Evolutionary conservation across 2,329 filamentous ascomycete genomes (phyloP).

Genomic region (Furcasterigmium sp.): DNA sequence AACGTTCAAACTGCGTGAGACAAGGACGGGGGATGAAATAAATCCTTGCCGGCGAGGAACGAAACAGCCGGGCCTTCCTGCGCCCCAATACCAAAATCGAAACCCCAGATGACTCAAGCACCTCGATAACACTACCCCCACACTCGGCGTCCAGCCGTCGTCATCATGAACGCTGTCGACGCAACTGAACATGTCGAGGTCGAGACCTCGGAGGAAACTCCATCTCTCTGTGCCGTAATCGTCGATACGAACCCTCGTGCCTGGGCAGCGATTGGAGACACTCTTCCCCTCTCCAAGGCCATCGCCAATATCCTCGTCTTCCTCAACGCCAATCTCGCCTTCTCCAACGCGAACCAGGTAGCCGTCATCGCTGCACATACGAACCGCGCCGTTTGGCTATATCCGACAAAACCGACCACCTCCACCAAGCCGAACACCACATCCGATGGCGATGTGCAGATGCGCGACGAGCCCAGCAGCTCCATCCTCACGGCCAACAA

Average conservation of each 20-base stretch:
- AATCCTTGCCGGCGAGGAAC: too few species aligned
- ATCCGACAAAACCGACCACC: slow-evolving; percentile 50
- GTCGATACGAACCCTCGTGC: slow-evolving; percentile 96
- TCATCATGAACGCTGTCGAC: slow-evolving; percentile 50
- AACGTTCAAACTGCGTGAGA: too few species aligned
- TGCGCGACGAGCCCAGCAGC: slow-evolving; percentile 42
- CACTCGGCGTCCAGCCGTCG: not conserved
- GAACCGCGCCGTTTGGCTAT: slow-evolving; percentile 83
- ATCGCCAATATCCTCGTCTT: slow-evolving; percentile 90
- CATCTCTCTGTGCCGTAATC: slow-evolving; percentile 84
- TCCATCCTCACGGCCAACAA: slow-evolving; percentile 67
- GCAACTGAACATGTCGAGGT: slow-evolving; percentile 57
- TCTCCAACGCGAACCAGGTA: slow-evolving; percentile 89
- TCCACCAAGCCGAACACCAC: slow-evolving; percentile 24
- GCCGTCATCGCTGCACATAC: slow-evolving; percentile 87
- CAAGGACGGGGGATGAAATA: too few species aligned
- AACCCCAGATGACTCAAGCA: not conserved
- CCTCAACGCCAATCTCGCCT: slow-evolving; percentile 92
- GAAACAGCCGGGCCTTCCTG: not conserved
- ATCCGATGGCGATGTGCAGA: slow-evolving; percentile 41
- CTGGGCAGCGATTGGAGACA: slow-evolving; percentile 73
- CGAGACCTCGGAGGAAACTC: slow-evolving; percentile 49
- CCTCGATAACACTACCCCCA: not conserved
- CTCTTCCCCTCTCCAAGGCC: slow-evolving; percentile 75
- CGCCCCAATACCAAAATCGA: not conserved